Conservation (phyloP, 2,329 filamentous ascomycete genomes). For the Fusarium drepaniforme region DNA sequence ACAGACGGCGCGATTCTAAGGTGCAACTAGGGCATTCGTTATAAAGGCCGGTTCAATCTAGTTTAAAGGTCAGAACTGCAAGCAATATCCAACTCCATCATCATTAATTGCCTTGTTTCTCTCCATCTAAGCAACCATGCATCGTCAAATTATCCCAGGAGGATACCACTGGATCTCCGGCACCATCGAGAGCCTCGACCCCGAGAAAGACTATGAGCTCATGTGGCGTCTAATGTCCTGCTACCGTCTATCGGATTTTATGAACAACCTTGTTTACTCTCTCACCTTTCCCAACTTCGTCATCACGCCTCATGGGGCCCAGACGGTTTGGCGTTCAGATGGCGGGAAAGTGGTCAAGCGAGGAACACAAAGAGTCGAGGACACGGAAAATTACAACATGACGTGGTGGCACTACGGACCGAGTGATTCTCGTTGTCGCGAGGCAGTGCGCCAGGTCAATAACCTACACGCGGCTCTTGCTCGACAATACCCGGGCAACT, state of each 20-base stretch:
- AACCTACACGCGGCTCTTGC: conserved; percentile 7
- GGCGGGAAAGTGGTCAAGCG: conserved; percentile 13
- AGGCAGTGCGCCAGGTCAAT: conserved; percentile 8
- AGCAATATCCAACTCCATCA: background rate
- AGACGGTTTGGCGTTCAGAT: conserved; percentile 12
- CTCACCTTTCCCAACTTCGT: conserved; percentile 15
- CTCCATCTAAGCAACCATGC: background rate
- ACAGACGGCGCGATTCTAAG: background rate
- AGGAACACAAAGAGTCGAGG: conserved; percentile 11
- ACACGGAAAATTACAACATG: conserved; percentile 17
- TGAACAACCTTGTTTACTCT: conserved; percentile 11
- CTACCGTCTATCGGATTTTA: conserved; percentile 14
- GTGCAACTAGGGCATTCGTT: background rate
- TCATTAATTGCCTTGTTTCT: background rate
- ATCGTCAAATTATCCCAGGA: background rate
- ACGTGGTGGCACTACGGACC: conserved; percentile 19
- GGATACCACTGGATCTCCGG: conserved; percentile 18
- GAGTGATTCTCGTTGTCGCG: background rate
- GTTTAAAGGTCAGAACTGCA: background rate
- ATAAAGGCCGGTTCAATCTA: background rate
- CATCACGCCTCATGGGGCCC: conserved; percentile 7
- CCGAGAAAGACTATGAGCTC: conserved; percentile 14
- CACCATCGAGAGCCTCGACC: conserved; percentile 8
- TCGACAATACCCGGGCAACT: conserved; percentile 2
- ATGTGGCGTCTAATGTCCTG: conserved; percentile 13